Base-by-base conservation (phyloP, 2,329 filamentous ascomycete species). In the Colletotrichum sp. region DNA sequence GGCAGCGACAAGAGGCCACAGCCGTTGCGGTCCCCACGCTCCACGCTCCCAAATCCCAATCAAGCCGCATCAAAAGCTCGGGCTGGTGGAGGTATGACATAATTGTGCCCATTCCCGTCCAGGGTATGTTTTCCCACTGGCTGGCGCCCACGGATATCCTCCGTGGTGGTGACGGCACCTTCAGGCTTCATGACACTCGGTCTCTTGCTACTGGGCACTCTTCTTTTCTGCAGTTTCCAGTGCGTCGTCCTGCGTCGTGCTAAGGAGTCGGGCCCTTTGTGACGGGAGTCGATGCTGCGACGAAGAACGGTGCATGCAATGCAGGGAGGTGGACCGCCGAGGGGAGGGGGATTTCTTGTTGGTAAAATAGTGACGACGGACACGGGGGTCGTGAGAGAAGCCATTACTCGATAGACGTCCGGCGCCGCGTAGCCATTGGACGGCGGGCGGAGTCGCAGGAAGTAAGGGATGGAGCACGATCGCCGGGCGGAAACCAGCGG, bases 61-160 rank as follows among this genome's bases (percentile, higher is more conserved):
- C 66, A 76, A 28, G 66, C 70, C 60, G 66, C 60, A 74, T 71
- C 30, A 60, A 52, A 30, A 48, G 16, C 48, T 58, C 67, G 58
- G 43, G 36, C 28, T 36, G 63, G 78, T 79, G 78, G 78, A 67
- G 77, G 30, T 74, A 79, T 79, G 78, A 79, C 78, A 79, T 79
- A 77, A 79, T 76, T 76, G 72, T 74, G 58, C 68, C 68, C 70
- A 43, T 69, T 71, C 61, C 30, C 43, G 28, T 52, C 71, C 57
- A 52, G 64, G 60, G n/a, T 28, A 18, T 68, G 21, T 26, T 38
- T 38, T 26, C 28, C 26, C 26, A 26, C 70, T 52, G 38, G 24
- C 32, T 52, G 38, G 24, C 21, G 24, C 16, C 55, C 26, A 34
- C 67, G 67, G 67, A 60, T 61, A 48, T 61, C 67, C 67, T 70